Conservation (phyloP, 768 basidiomycete genomes). For the Ramaria sp. region DNA sequence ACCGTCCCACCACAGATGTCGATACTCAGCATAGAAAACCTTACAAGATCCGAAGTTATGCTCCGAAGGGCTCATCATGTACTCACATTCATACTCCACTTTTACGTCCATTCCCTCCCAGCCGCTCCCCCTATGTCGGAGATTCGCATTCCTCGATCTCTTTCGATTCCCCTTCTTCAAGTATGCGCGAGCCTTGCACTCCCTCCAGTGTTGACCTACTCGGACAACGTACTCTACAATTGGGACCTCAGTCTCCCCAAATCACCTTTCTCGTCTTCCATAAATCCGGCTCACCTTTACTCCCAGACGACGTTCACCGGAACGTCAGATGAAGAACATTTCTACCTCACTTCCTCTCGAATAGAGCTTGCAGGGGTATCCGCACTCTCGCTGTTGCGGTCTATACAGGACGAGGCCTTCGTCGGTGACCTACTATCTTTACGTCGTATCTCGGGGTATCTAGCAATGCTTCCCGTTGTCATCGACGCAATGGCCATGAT, state of each 20-base stretch:
- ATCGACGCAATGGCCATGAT: slow-evolving; percentile 53
- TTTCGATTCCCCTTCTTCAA: slow-evolving; percentile 67
- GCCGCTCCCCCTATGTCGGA: slow-evolving; percentile 19
- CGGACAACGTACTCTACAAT: slow-evolving; percentile 88
- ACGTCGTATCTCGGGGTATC: slow-evolving; percentile 43
- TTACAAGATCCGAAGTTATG: slow-evolving; percentile 39
- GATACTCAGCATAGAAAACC: slow-evolving; percentile 32
- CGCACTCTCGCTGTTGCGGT: slow-evolving; percentile 76
- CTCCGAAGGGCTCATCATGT: slow-evolving; percentile 68
- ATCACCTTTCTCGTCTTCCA: slow-evolving; percentile 30
- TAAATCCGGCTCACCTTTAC: slow-evolving; percentile 33
- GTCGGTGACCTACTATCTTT: slow-evolving; percentile 44
- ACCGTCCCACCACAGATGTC: slow-evolving; percentile 33
- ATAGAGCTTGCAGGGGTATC: slow-evolving; percentile 82
- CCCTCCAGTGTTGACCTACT: slow-evolving; percentile 83
- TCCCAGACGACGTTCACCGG: slow-evolving; percentile 66
- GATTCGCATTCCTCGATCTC: slow-evolving; percentile 53
- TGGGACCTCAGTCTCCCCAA: slow-evolving; percentile 27
- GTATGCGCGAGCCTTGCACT: slow-evolving; percentile 62
- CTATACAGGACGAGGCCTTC: slow-evolving; percentile 82
- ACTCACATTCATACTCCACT: slow-evolving; percentile 62
- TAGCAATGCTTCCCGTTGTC: slow-evolving; percentile 48
- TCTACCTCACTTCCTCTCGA: slow-evolving; percentile 76
- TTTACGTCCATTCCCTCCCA: slow-evolving; percentile 59
- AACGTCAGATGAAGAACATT: slow-evolving; percentile 72